A percentile compares a stretch with the other conserved stretches of the same genome.
Conservation (phyloP, 2,329 filamentous ascomycete species). For the Didymellaceae sp. region DNA sequence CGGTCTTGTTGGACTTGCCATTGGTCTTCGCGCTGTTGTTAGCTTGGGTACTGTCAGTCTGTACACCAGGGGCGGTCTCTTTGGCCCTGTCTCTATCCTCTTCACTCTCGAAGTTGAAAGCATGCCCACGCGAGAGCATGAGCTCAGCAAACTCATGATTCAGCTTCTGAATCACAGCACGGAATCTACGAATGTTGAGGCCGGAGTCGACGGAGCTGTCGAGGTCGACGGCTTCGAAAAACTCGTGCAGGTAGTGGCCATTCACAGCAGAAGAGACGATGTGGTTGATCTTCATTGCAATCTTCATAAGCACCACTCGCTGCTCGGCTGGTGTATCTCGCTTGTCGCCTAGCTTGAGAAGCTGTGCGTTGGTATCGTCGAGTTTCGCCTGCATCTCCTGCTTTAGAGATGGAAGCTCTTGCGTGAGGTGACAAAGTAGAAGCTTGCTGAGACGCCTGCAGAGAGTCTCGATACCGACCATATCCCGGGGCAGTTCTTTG, state of each 20-base stretch:
- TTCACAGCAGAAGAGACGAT: background rate
- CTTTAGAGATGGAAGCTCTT: background rate
- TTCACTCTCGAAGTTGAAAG: background rate
- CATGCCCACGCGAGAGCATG: background rate
- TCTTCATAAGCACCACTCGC: background rate
- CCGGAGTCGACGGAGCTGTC: background rate
- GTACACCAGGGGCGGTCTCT: background rate
- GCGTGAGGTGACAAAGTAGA: background rate
- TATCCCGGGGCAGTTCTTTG: background rate
- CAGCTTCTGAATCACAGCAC: background rate
- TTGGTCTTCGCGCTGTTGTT: background rate
- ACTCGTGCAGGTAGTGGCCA: background rate
- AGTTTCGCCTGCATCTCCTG: background rate
- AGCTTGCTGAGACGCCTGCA: background rate
- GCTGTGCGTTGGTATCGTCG: background rate
- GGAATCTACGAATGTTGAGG: background rate
- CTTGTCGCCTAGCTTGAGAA: background rate
- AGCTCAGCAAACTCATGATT: background rate
- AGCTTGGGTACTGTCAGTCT: background rate
- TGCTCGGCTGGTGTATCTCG: background rate
- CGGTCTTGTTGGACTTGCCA: background rate
- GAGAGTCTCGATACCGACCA: background rate
- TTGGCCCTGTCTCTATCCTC: background rate
- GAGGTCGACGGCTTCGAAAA: background rate
- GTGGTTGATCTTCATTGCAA: background rate